Evolutionary conservation across 306 rosid genomes (phyloP).

Genomic region (Hippophae rhamnoides): DNA sequence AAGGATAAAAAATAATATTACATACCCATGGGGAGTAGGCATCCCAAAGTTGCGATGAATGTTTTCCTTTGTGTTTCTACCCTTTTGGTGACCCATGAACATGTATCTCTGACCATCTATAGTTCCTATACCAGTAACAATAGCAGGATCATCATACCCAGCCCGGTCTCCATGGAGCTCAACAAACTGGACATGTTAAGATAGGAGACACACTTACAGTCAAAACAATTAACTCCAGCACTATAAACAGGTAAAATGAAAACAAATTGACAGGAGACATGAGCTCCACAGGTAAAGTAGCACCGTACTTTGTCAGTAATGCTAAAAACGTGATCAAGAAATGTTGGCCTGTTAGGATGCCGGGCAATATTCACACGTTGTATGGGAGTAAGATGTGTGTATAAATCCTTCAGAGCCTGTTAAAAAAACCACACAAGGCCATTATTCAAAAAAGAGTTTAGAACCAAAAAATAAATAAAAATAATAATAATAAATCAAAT

Average conservation of each 20-base stretch:
- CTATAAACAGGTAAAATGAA: slow-evolving; percentile 4
- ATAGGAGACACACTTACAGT: slow-evolving; percentile 13
- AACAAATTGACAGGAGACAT: slow-evolving; percentile 16
- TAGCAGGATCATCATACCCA: slow-evolving; percentile 97
- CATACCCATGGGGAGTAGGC: slow-evolving; percentile 99
- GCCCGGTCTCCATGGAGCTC: slow-evolving; percentile 96
- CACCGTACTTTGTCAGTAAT: slow-evolving; percentile 75
- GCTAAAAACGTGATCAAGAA: slow-evolving; percentile 80
- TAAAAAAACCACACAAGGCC: slow-evolving; percentile 15
- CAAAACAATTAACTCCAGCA: slow-evolving; percentile 16
- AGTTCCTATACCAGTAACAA: slow-evolving; percentile 83
- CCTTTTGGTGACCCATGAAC: slow-evolving; percentile 98
- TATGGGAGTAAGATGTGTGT: slow-evolving; percentile 62
- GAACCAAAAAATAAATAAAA: neutral
- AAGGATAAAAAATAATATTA: slow-evolving; percentile 4
- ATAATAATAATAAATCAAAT: neutral
- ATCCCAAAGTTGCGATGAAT: slow-evolving; percentile 90
- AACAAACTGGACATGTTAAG: slow-evolving; percentile 52
- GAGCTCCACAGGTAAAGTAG: slow-evolving; percentile 4
- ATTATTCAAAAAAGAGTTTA: slow-evolving; percentile 4
- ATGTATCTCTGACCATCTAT: slow-evolving; percentile 75
- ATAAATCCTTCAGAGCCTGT: slow-evolving; percentile 73
- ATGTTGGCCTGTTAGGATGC: slow-evolving; percentile 96
- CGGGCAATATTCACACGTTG: slow-evolving; percentile 82
- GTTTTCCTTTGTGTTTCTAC: slow-evolving; percentile 92